Evolutionary conservation across 768 basidiomycete genomes (phyloP), one percentile per base, ranked within the genome.

Genomic region (Mycena indigotica): DNA sequence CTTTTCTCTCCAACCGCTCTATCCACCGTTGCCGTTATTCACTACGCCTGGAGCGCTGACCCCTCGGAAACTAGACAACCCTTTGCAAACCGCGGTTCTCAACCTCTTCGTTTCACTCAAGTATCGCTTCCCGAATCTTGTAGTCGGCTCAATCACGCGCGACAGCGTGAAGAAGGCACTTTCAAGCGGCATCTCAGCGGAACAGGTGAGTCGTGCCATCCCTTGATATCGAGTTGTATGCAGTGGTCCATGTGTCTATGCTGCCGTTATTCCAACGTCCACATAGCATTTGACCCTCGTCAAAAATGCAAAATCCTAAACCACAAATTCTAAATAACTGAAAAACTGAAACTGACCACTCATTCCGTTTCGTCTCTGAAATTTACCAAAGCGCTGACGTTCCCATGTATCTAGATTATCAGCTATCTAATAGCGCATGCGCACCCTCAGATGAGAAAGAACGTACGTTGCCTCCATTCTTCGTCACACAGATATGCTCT

Each of bases 381-480:
- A 45, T 45, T 21, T 21, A 45, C 10, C 21, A 15, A 45, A 10
- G 25, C 46, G 44, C 41, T 44, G 21, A 44, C 41, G 41, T 21
- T 44, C 41, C 8, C 30, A 61, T 45, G 46, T 61, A 54, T 52
- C 44, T 67, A 98, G 94, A 97, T 98, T 70, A 95, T 99, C 70
- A 89, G 88, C 70, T 98, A 98, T 73, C 81, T 99, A 39, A 84
- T 88, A 24, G 89, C 90, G 44, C 95, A 98, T 74, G 97, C 96
- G 1, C 97, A 98, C 72, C 92, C 95, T 25, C 96, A 98, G 74
- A 98, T 99, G 97, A 85, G 91, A 70, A 93, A 89, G 73, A 93
- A 95, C 70, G 93, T 94, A 67, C 65, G 81, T 71, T 12, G 29
- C 17, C 44, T 53, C 26, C 40, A 25, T 41, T 50, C 24, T 49